Base-by-base conservation (phyloP, 768 basidiomycete species). In the Coprinopsis cinerea region DNA sequence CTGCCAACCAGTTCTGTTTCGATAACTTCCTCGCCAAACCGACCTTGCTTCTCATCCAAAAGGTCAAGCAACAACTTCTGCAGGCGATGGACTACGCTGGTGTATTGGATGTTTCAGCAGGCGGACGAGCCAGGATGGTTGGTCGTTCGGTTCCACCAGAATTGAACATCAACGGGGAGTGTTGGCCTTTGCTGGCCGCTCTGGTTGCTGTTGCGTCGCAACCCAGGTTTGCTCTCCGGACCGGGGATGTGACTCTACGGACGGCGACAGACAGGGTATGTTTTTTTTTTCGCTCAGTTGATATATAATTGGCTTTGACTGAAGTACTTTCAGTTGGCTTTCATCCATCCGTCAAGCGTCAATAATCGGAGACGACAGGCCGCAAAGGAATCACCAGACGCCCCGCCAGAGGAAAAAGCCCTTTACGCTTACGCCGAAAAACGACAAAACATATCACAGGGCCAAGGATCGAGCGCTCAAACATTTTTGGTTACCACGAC, bases 21-120 rank as follows among this genome's bases (percentile, higher is more conserved):
- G 84, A 92, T 28, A 96, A 95, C 64, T 96, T 95, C 74, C 73
- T 96, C 47, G 81, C 85, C 23, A 91, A 88, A 61, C 82, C 88
- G n/a, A 90, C 88, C 0, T 66, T 96, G 44, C 67, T 91, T 17
- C 72, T 83, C 63, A 87, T 96, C 44, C 79, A 85, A 56, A 88
- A 86, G 67, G 78, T 92, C 60, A 87, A 88, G 64, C 69, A 67
- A 1, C 90, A 93, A 54, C 69, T 97, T 26, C 63, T 93, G 32
- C 82, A 84, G 59, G 75, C 86, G 1, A 69, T 96, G 47, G 83
- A 88, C 58, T 76, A 82, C 51, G 82, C 83, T 14, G 92, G 94
- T 15, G 82, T 92, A 28, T 82, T 96, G 41, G 81, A 85, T 44
- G 79, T 91, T 36, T 86, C 90, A 1, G 87, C 80, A 23, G 88